Conservation (phyloP, 352 stramenopile genomes). For the Pythium phragmitis region DNA sequence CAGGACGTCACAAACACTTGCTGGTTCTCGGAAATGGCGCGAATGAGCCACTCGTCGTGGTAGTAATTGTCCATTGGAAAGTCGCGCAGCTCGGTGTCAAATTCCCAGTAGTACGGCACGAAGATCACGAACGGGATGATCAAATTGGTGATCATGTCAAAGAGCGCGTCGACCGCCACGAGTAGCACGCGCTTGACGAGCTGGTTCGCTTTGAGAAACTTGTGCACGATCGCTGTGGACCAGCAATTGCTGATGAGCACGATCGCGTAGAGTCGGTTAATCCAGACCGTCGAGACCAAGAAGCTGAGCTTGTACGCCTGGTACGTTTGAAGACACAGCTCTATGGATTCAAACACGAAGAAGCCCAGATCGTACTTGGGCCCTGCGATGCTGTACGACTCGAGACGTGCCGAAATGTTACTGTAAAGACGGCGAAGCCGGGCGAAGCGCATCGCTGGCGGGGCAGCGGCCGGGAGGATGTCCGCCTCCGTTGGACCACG, state of each 20-base stretch:
- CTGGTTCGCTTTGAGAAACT: background rate
- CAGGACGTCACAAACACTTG: constrained; percentile 27
- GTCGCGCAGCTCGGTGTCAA: constrained; percentile 8
- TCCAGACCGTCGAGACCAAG: constrained; percentile 18
- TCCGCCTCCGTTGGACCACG: background rate
- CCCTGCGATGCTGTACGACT: constrained; percentile 8
- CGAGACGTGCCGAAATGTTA: background rate
- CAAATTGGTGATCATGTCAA: constrained; percentile 24
- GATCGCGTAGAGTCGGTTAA: constrained; percentile 15
- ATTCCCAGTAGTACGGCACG: constrained; percentile 16
- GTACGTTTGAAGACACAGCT: constrained; percentile 15
- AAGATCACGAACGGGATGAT: constrained; percentile 24
- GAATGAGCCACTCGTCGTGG: constrained; percentile 22
- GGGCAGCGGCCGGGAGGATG: background rate
- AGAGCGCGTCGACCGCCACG: constrained; percentile 10
- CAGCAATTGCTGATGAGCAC: constrained; percentile 24
- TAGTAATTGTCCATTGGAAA: constrained; percentile 26
- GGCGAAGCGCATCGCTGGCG: background rate
- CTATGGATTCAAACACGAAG: constrained; percentile 10
- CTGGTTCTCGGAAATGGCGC: constrained; percentile 25
- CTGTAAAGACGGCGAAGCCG: background rate
- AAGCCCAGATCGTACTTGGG: constrained; percentile 8
- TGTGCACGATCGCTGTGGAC: constrained; percentile 17
- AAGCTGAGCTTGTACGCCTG: constrained; percentile 19
- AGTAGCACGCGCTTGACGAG: constrained; percentile 9